Evolutionary conservation across 2,329 filamentous ascomycete species (phyloP), one percentile per base, ranked within the genome.

Genomic region (Exophiala lecanii-corni): DNA sequence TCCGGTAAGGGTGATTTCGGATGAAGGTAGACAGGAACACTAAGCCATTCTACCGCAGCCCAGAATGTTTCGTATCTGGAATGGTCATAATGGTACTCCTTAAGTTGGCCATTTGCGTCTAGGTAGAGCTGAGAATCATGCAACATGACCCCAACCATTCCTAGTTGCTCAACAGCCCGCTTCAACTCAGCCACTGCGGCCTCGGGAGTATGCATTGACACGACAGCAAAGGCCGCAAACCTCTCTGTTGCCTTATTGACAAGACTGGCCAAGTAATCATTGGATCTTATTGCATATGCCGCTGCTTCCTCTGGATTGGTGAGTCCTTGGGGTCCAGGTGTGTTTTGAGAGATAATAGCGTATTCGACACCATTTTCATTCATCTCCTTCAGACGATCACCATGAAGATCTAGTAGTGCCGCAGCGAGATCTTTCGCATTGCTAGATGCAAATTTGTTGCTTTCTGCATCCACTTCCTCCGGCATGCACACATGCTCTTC

Each of bases 91-190:
- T 33, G 13, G 16, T 9, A 33, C 13, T 33, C 30, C 6, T 17
- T 15, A 17, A 33, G 7, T 17, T 33, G 30, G 7, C 30, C 30
- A 13, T 33, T 15, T 6, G 7, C 30, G 7, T 15, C 30, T 6
- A 33, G 75, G 51, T 28, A 74, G 55, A 1, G 71, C 15, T 83
- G 79, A 2, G 70, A 75, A 55, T 81, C 76, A 54, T 80, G 79
- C 33, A 83, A 68, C 4, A 83, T 62, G 3, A 71, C 77, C 2
- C 79, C 79, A 44, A 76, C 71, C 64, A 82, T 81, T n/a, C 78
- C 76, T 69, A 4, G 16, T 37, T 69, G 54, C 4, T 53, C 56
- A 5, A 82, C 73, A 37, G 72, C 76, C 43, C 63, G 61, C n/a
- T 59, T 58, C 33, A 67, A 58, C 41, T 67, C 64, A 7, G 47